Percentiles rank a stretch among this genome's conserved stretches.
These are phyloP conservation scores for Solanum chaucha DNA, from an alignment of 257 asterid species.

Conservation along the genomic window DNA sequence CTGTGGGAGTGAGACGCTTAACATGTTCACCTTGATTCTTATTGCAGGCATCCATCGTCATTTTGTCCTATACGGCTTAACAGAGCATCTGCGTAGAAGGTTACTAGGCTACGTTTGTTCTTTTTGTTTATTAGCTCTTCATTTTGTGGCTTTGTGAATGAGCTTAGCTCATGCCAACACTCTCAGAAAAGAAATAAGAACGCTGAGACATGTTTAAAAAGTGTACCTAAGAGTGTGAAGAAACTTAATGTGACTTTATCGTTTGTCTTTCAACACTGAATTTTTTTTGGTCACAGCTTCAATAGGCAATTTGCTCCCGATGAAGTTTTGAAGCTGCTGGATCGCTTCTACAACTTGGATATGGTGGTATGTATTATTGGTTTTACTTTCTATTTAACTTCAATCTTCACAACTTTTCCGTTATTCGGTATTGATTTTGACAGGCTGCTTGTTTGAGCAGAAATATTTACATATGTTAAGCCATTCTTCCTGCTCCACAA, in stretches of 20 bases:
- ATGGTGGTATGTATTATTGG: conserved; percentile 57
- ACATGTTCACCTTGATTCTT: neutral
- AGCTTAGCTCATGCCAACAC: neutral
- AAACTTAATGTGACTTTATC: neutral
- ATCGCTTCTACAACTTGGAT: conserved; percentile 88
- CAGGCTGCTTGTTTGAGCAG: neutral
- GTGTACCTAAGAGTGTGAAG: neutral
- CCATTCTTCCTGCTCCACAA: neutral
- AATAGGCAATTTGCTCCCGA: conserved; percentile 64
- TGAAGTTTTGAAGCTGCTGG: conserved; percentile 78
- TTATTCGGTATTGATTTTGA: neutral
- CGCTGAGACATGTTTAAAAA: neutral
- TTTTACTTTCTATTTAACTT: neutral
- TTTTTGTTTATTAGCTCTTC: neutral
- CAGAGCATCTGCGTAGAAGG: conserved; percentile 49
- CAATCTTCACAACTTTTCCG: neutral
- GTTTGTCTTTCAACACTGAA: neutral
- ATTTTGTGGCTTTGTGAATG: neutral
- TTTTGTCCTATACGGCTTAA: conserved; percentile 33
- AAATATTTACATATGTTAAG: neutral
- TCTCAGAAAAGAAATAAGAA: neutral
- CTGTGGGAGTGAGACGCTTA: neutral
- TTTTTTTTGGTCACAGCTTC: conserved; percentile 42
- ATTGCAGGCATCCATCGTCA: conserved; percentile 75
- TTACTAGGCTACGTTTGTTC: conserved; percentile 9